Evolutionary conservation across 768 basidiomycete species (phyloP).

Genomic region (Tephrocybe sp.): DNA sequence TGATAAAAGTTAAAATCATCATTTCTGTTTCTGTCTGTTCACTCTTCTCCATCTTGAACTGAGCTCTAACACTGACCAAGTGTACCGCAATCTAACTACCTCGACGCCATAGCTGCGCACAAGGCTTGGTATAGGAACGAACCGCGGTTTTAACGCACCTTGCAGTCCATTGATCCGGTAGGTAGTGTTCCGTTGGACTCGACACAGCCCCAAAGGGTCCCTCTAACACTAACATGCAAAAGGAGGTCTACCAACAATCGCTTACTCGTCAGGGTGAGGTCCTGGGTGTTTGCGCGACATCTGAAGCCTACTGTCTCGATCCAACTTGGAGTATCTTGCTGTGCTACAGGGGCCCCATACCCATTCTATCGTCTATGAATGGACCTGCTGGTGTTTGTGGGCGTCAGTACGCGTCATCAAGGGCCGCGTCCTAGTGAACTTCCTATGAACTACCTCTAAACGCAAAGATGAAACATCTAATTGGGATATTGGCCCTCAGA

Average conservation of each 20-base stretch:
- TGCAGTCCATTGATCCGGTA: slow-evolving; percentile 2
- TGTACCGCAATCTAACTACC: not conserved
- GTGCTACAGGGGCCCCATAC: not conserved
- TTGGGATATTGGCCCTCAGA: not conserved
- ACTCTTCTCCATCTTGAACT: not conserved
- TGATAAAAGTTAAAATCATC: slow-evolving; percentile 1
- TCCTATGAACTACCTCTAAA: not conserved
- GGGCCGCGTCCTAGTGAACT: not conserved
- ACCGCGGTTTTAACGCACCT: not conserved
- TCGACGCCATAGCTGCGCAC: not conserved
- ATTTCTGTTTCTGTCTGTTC: too few species aligned
- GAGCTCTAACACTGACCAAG: not conserved
- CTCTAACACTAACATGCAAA: not conserved
- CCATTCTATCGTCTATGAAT: not conserved
- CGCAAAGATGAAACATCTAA: slow-evolving; percentile 3
- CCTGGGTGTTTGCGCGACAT: not conserved
- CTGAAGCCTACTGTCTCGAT: not conserved
- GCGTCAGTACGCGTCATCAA: not conserved
- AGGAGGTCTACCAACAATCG: not conserved
- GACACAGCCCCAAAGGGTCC: not conserved
- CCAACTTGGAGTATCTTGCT: not conserved
- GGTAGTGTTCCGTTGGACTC: not conserved
- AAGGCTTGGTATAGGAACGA: not conserved
- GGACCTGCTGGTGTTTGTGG: not conserved
- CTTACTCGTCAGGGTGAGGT: not conserved